Evolutionary conservation across 352 stramenopile genomes (phyloP).

Genomic region (Blastocystis sp.): DNA sequence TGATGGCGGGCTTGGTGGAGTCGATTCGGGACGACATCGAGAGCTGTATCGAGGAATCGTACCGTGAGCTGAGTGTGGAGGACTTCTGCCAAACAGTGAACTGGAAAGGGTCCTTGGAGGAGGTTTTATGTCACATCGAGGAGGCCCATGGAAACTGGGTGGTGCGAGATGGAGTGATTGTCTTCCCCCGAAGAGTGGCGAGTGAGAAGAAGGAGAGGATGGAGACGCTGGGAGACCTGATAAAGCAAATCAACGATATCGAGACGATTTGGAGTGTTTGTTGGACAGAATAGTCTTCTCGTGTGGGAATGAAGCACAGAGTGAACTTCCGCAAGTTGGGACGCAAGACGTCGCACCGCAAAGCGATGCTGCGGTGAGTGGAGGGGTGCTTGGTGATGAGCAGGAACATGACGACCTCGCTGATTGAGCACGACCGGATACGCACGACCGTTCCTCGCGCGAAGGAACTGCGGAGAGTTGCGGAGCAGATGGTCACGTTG

Average conservation of each 20-base stretch:
- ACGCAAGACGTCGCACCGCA: conserved; percentile 81
- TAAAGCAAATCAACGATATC: conserved; percentile 44
- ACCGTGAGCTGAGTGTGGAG: neutral
- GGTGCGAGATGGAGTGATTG: neutral
- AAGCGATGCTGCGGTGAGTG: conserved; percentile 80
- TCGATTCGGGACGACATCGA: conserved; percentile 44
- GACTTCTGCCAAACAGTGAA: neutral
- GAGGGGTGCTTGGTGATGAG: conserved; percentile 82
- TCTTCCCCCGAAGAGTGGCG: neutral
- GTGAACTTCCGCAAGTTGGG: conserved; percentile 84
- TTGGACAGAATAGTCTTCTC: neutral
- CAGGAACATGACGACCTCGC: conserved; percentile 83
- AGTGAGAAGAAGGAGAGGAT: neutral
- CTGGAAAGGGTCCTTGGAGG: conserved; percentile 2
- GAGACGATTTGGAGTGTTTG: conserved; percentile 60
- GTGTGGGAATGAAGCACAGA: conserved; percentile 77
- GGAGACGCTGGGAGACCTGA: conserved; percentile 62
- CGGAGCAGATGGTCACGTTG: conserved; percentile 83
- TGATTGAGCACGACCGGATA: conserved; percentile 86
- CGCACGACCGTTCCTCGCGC: conserved; percentile 84
- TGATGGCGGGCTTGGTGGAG: conserved; percentile 21
- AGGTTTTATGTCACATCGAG: neutral
- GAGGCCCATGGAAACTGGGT: neutral
- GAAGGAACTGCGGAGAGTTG: conserved; percentile 83
- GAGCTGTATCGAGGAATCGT: conserved; percentile 39